A percentile compares a stretch with the other conserved stretches of the same genome.
These are phyloP conservation scores for Venturia asperata DNA, from an alignment of 2,329 filamentous ascomycete species.

Conservation along the genomic window DNA sequence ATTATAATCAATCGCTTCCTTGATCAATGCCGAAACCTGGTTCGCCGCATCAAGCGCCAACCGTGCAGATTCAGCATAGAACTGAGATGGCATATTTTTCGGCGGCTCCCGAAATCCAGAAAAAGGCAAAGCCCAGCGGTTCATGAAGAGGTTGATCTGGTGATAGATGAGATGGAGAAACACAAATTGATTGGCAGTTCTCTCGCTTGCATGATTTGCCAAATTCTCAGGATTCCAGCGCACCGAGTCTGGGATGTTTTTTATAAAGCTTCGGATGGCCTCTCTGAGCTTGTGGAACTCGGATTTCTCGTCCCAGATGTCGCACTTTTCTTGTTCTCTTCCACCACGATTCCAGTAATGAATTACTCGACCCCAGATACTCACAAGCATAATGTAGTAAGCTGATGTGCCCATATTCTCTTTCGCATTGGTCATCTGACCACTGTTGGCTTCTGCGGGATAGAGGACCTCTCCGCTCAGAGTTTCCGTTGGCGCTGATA, in stretches of 20 bases:
- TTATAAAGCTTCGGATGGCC: conserved; percentile 63
- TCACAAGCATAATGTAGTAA: conserved; percentile 77
- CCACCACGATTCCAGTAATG: conserved; percentile 87
- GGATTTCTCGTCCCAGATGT: conserved; percentile 79
- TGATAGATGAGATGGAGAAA: conserved; percentile 87
- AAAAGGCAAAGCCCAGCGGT: conserved; percentile 73
- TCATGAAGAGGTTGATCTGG: conserved; percentile 84
- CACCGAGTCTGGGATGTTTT: conserved; percentile 62
- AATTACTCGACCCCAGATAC: conserved; percentile 84
- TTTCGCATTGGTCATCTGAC: conserved; percentile 57
- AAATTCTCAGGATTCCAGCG: conserved; percentile 75
- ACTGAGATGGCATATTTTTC: conserved; percentile 66
- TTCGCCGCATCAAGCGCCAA: conserved; percentile 79
- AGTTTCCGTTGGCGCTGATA: conserved; percentile 78
- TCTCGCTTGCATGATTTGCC: conserved; percentile 73
- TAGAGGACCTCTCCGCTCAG: conserved; percentile 64
- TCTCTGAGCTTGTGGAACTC: conserved; percentile 63
- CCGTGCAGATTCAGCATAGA: conserved; percentile 66
- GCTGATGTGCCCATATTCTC: conserved; percentile 93
- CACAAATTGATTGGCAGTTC: conserved; percentile 82
- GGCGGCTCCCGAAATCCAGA: conserved; percentile 53
- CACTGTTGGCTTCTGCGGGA: conserved; percentile 55
- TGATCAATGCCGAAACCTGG: conserved; percentile 75
- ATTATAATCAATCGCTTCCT: conserved; percentile 70
- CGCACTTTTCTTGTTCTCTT: conserved; percentile 65